Conservation (phyloP, 2,329 filamentous ascomycete species). For the Didymella segeticola region DNA sequence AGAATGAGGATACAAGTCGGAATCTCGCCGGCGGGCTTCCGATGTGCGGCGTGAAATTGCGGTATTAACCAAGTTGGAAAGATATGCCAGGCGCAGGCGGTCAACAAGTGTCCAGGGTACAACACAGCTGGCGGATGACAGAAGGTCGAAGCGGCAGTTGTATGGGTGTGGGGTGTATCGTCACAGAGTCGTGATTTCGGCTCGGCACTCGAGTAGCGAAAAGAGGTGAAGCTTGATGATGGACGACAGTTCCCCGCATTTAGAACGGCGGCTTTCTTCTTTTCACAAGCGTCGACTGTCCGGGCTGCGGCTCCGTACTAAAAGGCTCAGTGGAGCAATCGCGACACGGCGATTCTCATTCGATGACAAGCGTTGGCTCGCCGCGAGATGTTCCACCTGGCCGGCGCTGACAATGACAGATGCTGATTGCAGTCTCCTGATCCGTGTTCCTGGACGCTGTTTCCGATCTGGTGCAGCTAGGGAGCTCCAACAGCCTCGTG, state of each 20-base stretch:
- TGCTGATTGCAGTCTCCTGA: slow-evolving; percentile 5
- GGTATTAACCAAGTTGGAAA: slow-evolving; percentile 11
- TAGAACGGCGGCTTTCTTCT: slow-evolving; percentile 39
- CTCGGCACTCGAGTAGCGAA: slow-evolving; percentile 46
- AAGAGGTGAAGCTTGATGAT: slow-evolving; percentile 37
- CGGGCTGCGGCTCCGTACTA: slow-evolving; percentile 35
- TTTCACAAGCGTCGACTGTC: slow-evolving; percentile 36
- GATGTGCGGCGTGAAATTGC: slow-evolving; percentile 32
- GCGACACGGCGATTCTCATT: slow-evolving; percentile 35
- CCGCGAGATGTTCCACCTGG: slow-evolving; percentile 34
- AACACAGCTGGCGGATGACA: slow-evolving; percentile 13
- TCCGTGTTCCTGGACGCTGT: slow-evolving; percentile 14
- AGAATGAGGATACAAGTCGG: slow-evolving; percentile 35
- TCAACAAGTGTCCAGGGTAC: slow-evolving; percentile 22
- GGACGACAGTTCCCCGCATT: slow-evolving; percentile 47
- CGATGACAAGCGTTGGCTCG: slow-evolving; percentile 31
- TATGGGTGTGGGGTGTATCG: slow-evolving; percentile 31
- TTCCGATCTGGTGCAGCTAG: slow-evolving; percentile 12
- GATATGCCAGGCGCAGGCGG: slow-evolving; percentile 20
- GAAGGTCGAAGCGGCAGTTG: slow-evolving; percentile 29
- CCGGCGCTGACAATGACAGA: slow-evolving; percentile 21
- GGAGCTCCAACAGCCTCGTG: slow-evolving; percentile 1
- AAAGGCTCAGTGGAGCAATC: slow-evolving; percentile 36
- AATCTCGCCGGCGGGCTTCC: slow-evolving; percentile 41
- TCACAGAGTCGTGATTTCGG: slow-evolving; percentile 40